Evolutionary conservation across 441 rosid species (phyloP).

Genomic region (Hypseocharis bilobata): DNA sequence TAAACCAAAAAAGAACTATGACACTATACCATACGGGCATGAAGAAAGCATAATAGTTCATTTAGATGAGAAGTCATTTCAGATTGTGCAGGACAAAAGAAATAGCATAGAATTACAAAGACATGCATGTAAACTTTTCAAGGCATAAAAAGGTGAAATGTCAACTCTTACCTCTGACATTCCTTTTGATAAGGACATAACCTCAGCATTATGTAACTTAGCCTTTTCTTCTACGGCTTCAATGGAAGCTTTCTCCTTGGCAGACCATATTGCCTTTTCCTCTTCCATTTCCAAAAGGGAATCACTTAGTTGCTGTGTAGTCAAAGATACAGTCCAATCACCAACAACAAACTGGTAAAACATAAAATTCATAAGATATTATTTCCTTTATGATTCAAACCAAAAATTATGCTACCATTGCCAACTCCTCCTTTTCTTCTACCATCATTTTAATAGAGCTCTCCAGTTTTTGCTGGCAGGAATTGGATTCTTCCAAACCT

Average conservation of each 20-base stretch:
- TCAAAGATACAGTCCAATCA: constrained; percentile 13
- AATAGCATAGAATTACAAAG: not conserved
- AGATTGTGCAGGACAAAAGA: not conserved
- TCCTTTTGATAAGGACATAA: constrained; percentile 37
- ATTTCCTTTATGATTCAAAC: constrained; percentile 3
- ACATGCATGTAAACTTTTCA: constrained; percentile 1
- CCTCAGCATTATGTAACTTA: constrained; percentile 34
- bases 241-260: constrained; percentile 60
- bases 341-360: constrained; percentile 10
- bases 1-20: not conserved
- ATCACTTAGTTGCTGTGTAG: constrained; percentile 65
- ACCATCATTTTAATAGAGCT: constrained; percentile 36
- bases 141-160: constrained; percentile 1
- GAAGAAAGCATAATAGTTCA: no score
- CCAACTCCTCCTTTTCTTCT: constrained; percentile 85
- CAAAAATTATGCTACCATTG: constrained; percentile 46
- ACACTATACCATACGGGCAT: not conserved
- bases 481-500: constrained; percentile 52
- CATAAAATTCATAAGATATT: not conserved
- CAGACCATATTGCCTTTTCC: constrained; percentile 72
- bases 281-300: constrained; percentile 86
- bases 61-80: not conserved
- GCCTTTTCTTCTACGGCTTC: constrained; percentile 55
- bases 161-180: constrained; percentile 45
- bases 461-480: constrained; percentile 48